These are phyloP conservation scores for Aspergillus brunneoviolaceus DNA, from an alignment of 2,329 filamentous ascomycete species.

Conservation along the genomic window DNA sequence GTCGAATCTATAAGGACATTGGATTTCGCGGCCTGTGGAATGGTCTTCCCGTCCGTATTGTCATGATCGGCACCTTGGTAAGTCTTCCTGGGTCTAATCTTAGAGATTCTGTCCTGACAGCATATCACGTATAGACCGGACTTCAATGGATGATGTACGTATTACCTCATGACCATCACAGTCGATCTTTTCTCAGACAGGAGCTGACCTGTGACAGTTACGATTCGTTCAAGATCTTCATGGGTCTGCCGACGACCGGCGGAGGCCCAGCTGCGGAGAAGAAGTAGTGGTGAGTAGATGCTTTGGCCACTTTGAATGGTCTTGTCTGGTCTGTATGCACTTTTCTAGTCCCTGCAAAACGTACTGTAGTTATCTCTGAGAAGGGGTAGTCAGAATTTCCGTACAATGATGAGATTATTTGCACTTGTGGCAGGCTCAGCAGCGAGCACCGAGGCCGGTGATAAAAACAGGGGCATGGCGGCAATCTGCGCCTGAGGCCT, in stretches of 20 bases:
- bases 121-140: slow-evolving; percentile 55
- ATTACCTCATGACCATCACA: background rate
- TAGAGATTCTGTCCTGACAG: slow-evolving; percentile 20
- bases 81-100: slow-evolving; percentile 16
- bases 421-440: background rate
- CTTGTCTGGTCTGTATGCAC: background rate
- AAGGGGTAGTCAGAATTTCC: background rate
- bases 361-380: background rate
- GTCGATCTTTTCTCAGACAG: background rate
- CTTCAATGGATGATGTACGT: slow-evolving; percentile 93
- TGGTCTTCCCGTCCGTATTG: slow-evolving; percentile 77
- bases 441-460: slow-evolving; percentile 5
- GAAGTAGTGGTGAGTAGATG: slow-evolving; percentile 29
- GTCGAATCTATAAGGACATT: slow-evolving; percentile 81
- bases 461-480: background rate
- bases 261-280: slow-evolving; percentile 58
- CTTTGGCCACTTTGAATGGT: background rate
- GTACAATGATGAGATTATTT: background rate
- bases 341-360: background rate
- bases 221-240: slow-evolving; percentile 86
- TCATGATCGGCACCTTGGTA: slow-evolving; percentile 77
- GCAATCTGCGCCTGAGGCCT: background rate
- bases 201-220: slow-evolving; percentile 37
- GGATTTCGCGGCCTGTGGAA: slow-evolving; percentile 91
- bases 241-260: slow-evolving; percentile 82